Percentiles rank a stretch among this genome's conserved stretches.
Evolutionary conservation across 495 filamentous ascomycete genomes (phyloP).

Genomic region (Aspergillus ellipticus): DNA sequence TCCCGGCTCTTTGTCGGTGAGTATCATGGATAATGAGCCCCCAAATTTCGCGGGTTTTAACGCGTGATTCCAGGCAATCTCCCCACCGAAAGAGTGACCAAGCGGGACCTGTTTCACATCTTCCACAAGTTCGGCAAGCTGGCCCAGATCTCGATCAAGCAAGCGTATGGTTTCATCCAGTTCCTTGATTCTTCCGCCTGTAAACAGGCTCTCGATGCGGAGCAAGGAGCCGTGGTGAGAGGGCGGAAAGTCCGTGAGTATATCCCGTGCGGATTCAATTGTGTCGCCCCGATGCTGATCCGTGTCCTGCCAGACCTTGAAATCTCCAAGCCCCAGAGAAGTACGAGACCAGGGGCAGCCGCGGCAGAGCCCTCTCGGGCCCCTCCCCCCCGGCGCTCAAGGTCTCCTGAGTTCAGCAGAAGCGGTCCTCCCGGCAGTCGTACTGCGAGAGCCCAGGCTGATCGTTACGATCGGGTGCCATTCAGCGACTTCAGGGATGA

Average conservation of each 20-base stretch:
- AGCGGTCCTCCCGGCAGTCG: conserved; percentile 39
- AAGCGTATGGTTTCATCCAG: conserved; percentile 96
- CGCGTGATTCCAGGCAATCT: conserved; percentile 69
- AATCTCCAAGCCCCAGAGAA: conserved; percentile 84
- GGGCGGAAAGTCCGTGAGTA: conserved; percentile 90
- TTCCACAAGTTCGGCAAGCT: conserved; percentile 84
- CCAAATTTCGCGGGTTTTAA: background rate
- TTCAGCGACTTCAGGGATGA: conserved; percentile 51
- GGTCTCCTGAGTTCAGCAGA: conserved; percentile 67
- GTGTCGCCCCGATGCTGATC: background rate
- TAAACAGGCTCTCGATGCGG: conserved; percentile 63
- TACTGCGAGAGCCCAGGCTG: conserved; percentile 28
- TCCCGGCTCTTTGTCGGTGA: conserved; percentile 90
- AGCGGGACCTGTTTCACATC: conserved; percentile 85
- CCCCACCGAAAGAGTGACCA: conserved; percentile 87
- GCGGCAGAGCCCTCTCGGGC: conserved; percentile 38
- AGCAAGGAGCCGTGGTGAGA: conserved; percentile 74
- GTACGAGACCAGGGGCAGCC: conserved; percentile 51
- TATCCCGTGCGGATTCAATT: background rate
- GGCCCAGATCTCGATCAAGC: conserved; percentile 94
- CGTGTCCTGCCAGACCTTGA: conserved; percentile 69
- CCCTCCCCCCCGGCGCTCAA: conserved; percentile 52
- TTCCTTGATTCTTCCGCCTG: conserved; percentile 76
- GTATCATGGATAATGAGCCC: conserved; percentile 26
- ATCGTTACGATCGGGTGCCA: conserved; percentile 44